These are phyloP conservation scores for Gastrodia elata DNA, from an alignment of 106 monocot species.

Conservation along the genomic window DNA sequence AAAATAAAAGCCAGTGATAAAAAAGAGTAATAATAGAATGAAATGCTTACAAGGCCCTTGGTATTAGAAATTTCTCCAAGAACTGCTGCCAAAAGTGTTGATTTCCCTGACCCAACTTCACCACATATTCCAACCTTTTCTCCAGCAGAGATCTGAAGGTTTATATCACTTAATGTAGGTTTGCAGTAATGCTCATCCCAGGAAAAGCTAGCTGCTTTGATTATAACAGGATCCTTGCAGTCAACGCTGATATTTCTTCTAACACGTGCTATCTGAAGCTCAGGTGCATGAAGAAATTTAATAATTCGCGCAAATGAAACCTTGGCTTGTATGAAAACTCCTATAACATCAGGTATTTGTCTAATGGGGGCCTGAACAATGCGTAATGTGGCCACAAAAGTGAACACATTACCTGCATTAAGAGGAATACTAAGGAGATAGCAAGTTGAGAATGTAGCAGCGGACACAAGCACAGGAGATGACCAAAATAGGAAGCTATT, in stretches of 20 bases:
- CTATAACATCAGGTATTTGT: slow-evolving; percentile 76
- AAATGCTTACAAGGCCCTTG: slow-evolving; percentile 42
- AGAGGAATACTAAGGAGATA: slow-evolving; percentile 76
- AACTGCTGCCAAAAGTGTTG: slow-evolving; percentile 77
- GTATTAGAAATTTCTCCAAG: slow-evolving; percentile 77
- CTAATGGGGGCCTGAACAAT: slow-evolving; percentile 91
- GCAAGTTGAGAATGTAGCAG: slow-evolving; percentile 71
- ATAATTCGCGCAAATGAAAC: slow-evolving; percentile 67
- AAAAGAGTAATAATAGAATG: not conserved
- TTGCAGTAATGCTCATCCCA: slow-evolving; percentile 54
- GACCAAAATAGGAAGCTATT: slow-evolving; percentile 78
- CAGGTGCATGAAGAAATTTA: slow-evolving; percentile 75
- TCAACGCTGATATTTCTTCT: slow-evolving; percentile 6
- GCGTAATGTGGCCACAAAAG: slow-evolving; percentile 89
- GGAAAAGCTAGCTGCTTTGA: slow-evolving; percentile 62
- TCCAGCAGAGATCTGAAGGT: slow-evolving; percentile 37
- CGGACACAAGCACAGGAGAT: slow-evolving; percentile 74
- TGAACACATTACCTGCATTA: slow-evolving; percentile 77
- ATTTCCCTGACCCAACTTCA: slow-evolving; percentile 97
- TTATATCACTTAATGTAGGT: slow-evolving; percentile 50
- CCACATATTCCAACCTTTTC: slow-evolving; percentile 95
- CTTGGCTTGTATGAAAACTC: slow-evolving; percentile 84
- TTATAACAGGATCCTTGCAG: slow-evolving; percentile 19
- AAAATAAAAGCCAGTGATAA: not conserved
- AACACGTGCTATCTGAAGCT: too few relatives aligned